A percentile compares a stretch with the other conserved stretches of the same genome.
These are phyloP conservation scores for Lichtheimia ornata DNA, from an alignment of 371 early-diverging fungal genomes.

Conservation along the genomic window DNA sequence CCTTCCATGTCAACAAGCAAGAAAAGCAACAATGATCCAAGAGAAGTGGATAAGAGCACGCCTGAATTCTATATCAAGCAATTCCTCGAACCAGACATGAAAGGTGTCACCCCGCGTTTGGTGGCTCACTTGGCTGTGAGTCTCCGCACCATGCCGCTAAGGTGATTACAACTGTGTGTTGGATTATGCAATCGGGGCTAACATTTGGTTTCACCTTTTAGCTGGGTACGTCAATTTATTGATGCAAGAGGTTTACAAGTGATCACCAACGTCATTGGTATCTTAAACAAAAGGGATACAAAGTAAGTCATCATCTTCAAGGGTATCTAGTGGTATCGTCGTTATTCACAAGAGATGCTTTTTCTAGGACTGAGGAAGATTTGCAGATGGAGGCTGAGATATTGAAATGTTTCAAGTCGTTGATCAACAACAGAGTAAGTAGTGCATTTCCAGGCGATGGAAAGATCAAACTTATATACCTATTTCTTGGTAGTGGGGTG, in stretches of 20 bases:
- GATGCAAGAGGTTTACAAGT: slow-evolving; percentile 70
- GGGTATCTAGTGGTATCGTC: background rate
- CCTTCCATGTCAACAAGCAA: slow-evolving; percentile 16
- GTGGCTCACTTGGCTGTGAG: slow-evolving; percentile 67
- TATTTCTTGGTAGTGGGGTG: slow-evolving; percentile 64
- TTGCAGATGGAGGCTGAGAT: slow-evolving; percentile 82
- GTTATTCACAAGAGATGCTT: background rate
- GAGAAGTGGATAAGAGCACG: slow-evolving; percentile 55
- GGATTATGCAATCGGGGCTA: background rate
- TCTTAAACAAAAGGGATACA: slow-evolving; percentile 48
- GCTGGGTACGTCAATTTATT: slow-evolving; percentile 70
- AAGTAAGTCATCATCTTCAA: slow-evolving; percentile 29
- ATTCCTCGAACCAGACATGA: slow-evolving; percentile 59
- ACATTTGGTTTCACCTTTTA: slow-evolving; percentile 12
- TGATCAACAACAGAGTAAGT: slow-evolving; percentile 70
- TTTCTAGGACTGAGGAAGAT: slow-evolving; percentile 65
- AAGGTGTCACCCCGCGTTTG: slow-evolving; percentile 58
- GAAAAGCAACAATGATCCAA: slow-evolving; percentile 16
- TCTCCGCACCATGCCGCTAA: slow-evolving; percentile 74
- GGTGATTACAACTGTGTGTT: slow-evolving; percentile 32
- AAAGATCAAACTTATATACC: background rate
- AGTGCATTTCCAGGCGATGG: background rate
- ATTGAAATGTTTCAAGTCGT: slow-evolving; percentile 76
- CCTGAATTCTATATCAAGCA: slow-evolving; percentile 70
- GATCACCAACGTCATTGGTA: slow-evolving; percentile 66